Percentiles rank a stretch among this genome's conserved stretches.
phyloP scores from a whole-genome alignment of 768 basidiomycete genomes.

The Leccinum aurantiacum region DNA sequence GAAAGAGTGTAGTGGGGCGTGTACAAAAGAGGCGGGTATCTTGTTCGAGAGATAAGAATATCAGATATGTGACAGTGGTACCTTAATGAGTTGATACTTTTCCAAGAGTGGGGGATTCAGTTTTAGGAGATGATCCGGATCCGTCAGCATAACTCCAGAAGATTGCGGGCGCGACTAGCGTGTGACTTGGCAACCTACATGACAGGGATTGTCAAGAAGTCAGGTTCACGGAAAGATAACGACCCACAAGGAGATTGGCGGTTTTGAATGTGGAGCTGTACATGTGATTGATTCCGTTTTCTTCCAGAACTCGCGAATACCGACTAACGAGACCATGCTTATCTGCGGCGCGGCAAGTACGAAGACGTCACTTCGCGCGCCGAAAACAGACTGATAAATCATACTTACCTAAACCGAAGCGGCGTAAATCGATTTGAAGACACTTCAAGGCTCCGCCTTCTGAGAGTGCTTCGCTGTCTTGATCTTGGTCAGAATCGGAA shows the following conservation, averaged over 20 bases:
- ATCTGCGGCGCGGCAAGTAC: constrained; percentile 40
- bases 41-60: constrained; percentile 14
- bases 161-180: constrained; percentile 53
- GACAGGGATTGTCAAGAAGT: constrained; percentile 2
- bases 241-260: constrained; percentile 67
- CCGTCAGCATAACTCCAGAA: constrained; percentile 58
- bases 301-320: constrained; percentile 70
- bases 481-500: constrained; percentile 41
- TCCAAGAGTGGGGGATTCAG: constrained; percentile 2
- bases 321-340: constrained; percentile 77
- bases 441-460: constrained; percentile 54
- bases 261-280: constrained; percentile 84
- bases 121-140: background rate
- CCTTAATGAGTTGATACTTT: constrained; percentile 1
- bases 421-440: constrained; percentile 71
- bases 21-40: constrained; percentile 18
- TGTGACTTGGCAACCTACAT: constrained; percentile 57
- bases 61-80: background rate
- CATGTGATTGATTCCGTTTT: constrained; percentile 78
- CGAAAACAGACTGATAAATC: background rate
- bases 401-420: constrained; percentile 65
- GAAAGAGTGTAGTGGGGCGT: background rate
- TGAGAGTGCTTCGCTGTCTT: constrained; percentile 31
- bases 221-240: constrained; percentile 16
- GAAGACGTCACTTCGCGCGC: constrained; percentile 5